Percentiles rank a stretch among this genome's conserved stretches.
These are phyloP conservation scores for Trametes cingulata DNA, from an alignment of 768 basidiomycete genomes.

Conservation along the genomic window DNA sequence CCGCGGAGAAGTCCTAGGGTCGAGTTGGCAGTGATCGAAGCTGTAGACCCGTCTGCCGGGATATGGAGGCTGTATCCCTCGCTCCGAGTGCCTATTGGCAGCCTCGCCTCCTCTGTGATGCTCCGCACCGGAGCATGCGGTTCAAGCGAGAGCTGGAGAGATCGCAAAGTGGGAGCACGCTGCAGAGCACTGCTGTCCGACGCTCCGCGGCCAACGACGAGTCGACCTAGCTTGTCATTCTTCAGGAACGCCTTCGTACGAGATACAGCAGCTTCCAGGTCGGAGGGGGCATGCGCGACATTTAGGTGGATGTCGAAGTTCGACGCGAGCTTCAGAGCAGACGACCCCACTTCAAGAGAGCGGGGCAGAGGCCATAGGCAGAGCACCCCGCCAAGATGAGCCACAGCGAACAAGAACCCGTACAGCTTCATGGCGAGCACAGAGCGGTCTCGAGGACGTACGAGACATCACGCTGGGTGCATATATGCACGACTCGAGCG, in stretches of 20 bases:
- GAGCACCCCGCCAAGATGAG: neutral
- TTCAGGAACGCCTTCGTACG: slow-evolving; percentile 46
- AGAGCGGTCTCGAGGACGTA: neutral
- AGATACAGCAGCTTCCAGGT: slow-evolving; percentile 55
- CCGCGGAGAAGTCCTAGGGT: slow-evolving; percentile 70
- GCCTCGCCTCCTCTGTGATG: slow-evolving; percentile 53
- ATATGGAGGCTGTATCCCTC: slow-evolving; percentile 62
- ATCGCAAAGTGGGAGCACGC: slow-evolving; percentile 41
- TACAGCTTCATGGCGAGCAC: slow-evolving; percentile 2
- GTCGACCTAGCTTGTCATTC: slow-evolving; percentile 57
- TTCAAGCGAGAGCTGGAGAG: slow-evolving; percentile 44
- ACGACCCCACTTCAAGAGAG: slow-evolving; percentile 29
- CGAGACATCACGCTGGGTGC: neutral
- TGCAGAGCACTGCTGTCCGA: slow-evolving; percentile 41
- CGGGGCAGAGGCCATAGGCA: slow-evolving; percentile 41
- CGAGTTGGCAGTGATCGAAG: slow-evolving; percentile 56
- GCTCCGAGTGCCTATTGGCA: slow-evolving; percentile 46
- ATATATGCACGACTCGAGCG: neutral
- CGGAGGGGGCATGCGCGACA: slow-evolving; percentile 44
- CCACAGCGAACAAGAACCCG: neutral
- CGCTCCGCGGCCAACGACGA: slow-evolving; percentile 57
- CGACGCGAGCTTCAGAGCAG: slow-evolving; percentile 40
- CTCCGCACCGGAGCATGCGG: slow-evolving; percentile 31
- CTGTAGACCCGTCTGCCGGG: slow-evolving; percentile 51
- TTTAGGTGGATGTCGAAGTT: slow-evolving; percentile 50